A percentile compares a stretch with the other conserved stretches of the same genome.
Evolutionary conservation across 441 rosid genomes (phyloP).

Genomic region (Sinapis alba): DNA sequence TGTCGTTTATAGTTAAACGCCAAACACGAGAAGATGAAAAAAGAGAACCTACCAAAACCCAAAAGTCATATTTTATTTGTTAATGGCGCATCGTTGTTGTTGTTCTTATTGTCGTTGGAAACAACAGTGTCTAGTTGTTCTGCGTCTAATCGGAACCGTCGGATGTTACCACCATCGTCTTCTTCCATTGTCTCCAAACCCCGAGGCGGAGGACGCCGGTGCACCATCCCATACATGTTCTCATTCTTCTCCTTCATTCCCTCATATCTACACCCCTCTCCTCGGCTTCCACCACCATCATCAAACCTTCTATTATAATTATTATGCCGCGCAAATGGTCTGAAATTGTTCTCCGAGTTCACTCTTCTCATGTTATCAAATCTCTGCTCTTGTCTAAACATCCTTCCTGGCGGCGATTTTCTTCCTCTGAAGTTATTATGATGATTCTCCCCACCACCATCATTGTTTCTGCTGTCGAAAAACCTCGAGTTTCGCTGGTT

Average conservation of each 20-base stretch:
- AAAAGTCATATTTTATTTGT: neutral
- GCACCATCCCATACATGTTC: constrained; percentile 21
- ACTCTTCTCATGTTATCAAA: constrained; percentile 5
- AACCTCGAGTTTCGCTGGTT: constrained; percentile 13
- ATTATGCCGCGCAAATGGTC: constrained; percentile 10
- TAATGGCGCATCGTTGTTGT: constrained; percentile 1
- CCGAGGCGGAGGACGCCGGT: neutral
- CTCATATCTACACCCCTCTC: constrained; percentile 8
- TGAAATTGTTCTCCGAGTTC: neutral
- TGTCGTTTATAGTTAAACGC: neutral
- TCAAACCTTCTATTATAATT: constrained; percentile 4
- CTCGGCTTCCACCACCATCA: constrained; percentile 8
- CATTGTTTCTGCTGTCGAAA: neutral
- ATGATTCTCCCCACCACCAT: neutral
- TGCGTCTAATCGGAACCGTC: constrained; percentile 11
- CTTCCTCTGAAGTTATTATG: constrained; percentile 1
- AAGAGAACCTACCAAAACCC: neutral
- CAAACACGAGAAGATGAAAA: neutral
- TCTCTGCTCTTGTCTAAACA: neutral
- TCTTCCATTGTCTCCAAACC: neutral
- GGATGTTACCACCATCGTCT: constrained; percentile 6
- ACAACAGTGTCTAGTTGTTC: neutral
- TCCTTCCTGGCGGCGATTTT: constrained; percentile 8
- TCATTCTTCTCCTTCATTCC: neutral
- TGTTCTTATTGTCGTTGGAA: neutral